Base-by-base conservation (phyloP, 2,329 filamentous ascomycete genomes). In the Apiospora saccharicola region DNA sequence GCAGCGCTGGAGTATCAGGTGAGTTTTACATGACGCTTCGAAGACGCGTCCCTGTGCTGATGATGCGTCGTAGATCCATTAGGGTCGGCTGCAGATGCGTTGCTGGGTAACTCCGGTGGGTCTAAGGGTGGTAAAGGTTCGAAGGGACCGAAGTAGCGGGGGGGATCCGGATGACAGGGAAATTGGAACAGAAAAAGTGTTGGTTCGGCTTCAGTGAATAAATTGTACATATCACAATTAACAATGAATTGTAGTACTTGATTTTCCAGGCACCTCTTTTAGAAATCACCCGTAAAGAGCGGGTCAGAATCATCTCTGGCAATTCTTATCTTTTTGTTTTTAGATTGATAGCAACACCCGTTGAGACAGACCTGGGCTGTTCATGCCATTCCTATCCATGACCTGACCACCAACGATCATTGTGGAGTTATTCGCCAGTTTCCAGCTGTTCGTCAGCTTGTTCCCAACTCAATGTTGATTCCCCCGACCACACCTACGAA, bases 401-500 rank as follows among this genome's bases (percentile, higher is more conserved):
- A 26, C 30, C 53, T 22, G 16, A 7, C 10, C 22, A 30, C 16
- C 22, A 8, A 47, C 4, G 12, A 41, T 24, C 67, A 75, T 37
- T 22, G 76, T 76, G 73, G 75, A 74, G 69, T 70, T n/a, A 19
- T 37, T 74, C 24, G 37, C 41, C 8, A 64, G 61, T n/a, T 26
- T 72, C 14, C 49, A 75, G 67, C 47, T 72, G 14, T 47, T 75
- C 46, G 61, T 72, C n/a, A 30, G 8, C 1, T 41, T 41, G 37
- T 6, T 6, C 4, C 5, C 24, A 37, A 22, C 22, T 16, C 14
- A 70, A 30, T n/a, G 0, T 26, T 14, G 26, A n/a, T 3, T 26
- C 10, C 69, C 34, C 19, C 24, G n/a, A 14, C 77, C 81, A 24
- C 82, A 80, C 77, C 75, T 19, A 14, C 24, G 47, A 12, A 37